Evolutionary conservation across 2,329 filamentous ascomycete genomes (phyloP).

Genomic region (Pestalotiopsis sp.): DNA sequence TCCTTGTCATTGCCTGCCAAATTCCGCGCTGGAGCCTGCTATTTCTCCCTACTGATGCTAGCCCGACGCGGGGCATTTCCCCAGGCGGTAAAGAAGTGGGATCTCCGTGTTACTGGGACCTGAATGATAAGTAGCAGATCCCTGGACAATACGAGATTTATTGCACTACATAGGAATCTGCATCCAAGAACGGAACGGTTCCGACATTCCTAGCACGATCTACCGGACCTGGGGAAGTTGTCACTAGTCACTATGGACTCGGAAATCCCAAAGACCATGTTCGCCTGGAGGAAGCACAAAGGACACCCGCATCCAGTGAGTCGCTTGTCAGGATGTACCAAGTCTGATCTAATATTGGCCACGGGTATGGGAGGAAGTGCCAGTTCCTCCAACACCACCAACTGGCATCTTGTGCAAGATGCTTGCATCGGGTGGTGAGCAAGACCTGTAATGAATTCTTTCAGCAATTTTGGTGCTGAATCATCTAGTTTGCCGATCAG

Average conservation of each 20-base stretch:
- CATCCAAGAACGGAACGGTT: not conserved
- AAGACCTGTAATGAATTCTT: too few relatives aligned
- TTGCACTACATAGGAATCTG: not conserved
- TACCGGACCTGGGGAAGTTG: not conserved
- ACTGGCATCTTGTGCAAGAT: constrained; percentile 34
- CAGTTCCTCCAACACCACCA: constrained; percentile 25
- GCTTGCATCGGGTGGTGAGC: constrained; percentile 31
- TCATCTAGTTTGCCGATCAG: constrained; percentile 32
- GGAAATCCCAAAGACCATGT: constrained; percentile 30
- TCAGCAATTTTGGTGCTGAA: not conserved
- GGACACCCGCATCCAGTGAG: constrained; percentile 29
- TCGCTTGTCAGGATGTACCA: not conserved
- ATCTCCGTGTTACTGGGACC: not conserved
- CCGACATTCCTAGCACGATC: not conserved
- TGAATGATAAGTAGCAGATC: not conserved
- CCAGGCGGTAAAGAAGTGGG: not conserved
- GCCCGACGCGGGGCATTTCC: not conserved
- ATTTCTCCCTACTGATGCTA: not conserved
- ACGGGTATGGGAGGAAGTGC: constrained; percentile 29
- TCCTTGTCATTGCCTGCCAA: not conserved
- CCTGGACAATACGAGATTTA: not conserved
- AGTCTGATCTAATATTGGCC: not conserved
- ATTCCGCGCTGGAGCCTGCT: not conserved
- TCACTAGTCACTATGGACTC: constrained; percentile 13
- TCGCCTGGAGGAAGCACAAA: constrained; percentile 37